These are phyloP conservation scores for Solanum hybrid DNA, from an alignment of 305 asterid genomes.

Conservation along the genomic window DNA sequence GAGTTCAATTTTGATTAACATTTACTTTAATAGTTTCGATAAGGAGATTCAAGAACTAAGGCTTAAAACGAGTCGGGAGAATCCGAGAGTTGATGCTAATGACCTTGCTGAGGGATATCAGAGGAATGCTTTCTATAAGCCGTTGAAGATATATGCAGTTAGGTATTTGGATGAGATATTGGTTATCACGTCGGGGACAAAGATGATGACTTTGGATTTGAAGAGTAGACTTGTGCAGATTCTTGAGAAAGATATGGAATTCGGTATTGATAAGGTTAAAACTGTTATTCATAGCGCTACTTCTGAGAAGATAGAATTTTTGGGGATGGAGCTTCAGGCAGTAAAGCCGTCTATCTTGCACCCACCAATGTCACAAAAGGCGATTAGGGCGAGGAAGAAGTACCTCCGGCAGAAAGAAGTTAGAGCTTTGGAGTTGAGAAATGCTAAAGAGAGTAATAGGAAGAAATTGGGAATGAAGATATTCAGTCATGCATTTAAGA, in stretches of 20 bases:
- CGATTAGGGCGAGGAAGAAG: conserved; percentile 78
- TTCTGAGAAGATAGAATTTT: conserved; percentile 71
- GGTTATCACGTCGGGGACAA: conserved; percentile 67
- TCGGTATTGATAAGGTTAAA: conserved; percentile 41
- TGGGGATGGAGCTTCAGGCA: conserved; percentile 94
- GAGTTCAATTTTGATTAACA: conserved; percentile 56
- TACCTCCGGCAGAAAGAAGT: conserved; percentile 81
- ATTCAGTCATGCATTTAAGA: conserved; percentile 49
- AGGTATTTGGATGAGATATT: conserved; percentile 80
- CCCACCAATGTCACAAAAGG: conserved; percentile 64
- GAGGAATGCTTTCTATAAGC: conserved; percentile 43
- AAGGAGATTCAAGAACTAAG: conserved; percentile 60
- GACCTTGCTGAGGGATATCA: not conserved
- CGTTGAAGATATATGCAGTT: conserved; percentile 66
- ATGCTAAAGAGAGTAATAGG: conserved; percentile 68
- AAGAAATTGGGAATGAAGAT: conserved; percentile 72
- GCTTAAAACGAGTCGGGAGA: conserved; percentile 30
- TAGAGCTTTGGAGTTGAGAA: conserved; percentile 55
- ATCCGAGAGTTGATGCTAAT: conserved; percentile 27
- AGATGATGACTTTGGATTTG: conserved; percentile 54
- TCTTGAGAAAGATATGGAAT: conserved; percentile 40
- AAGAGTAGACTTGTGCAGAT: conserved; percentile 40
- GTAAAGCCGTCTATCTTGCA: conserved; percentile 73
- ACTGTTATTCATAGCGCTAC: conserved; percentile 77
- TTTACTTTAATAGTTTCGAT: conserved; percentile 61